Conservation (phyloP, 768 basidiomycete genomes). For the Termitomyces sp. region DNA sequence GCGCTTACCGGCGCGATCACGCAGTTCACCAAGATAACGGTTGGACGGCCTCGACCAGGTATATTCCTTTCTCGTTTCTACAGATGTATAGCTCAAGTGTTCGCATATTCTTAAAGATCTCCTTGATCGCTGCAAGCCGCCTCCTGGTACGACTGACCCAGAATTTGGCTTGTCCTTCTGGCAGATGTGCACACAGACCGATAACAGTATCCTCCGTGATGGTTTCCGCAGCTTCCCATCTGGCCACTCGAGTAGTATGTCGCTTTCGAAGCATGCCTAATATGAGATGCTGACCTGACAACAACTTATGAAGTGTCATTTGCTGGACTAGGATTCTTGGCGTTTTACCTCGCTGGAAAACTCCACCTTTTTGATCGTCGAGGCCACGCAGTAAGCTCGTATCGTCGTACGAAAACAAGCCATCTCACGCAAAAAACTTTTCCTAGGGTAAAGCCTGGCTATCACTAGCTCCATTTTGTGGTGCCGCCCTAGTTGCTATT, state of each 20-base stretch:
- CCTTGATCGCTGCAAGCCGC: constrained; percentile 68
- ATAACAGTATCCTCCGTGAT: constrained; percentile 55
- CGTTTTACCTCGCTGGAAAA: constrained; percentile 89
- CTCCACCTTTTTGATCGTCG: constrained; percentile 82
- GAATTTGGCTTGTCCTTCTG: constrained; percentile 68
- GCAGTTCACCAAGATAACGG: constrained; percentile 79
- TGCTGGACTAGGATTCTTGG: constrained; percentile 85
- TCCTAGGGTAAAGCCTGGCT: constrained; percentile 77
- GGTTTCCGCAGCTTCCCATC: constrained; percentile 93
- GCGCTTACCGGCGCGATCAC: constrained; percentile 77
- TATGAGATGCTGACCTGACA: neutral
- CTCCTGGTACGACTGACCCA: constrained; percentile 56
- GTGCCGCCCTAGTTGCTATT: constrained; percentile 73
- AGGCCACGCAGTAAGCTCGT: constrained; percentile 58
- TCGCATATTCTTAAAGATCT: constrained; percentile 36
- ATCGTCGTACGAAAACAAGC: neutral
- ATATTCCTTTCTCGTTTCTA: constrained; percentile 2
- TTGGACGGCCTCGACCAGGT: constrained; percentile 89
- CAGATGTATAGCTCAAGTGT: neutral
- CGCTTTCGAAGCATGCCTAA: neutral
- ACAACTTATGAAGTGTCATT: constrained; percentile 62
- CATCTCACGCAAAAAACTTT: constrained; percentile 13
- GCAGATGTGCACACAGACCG: constrained; percentile 73
- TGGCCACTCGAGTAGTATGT: constrained; percentile 83
- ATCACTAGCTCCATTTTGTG: constrained; percentile 68